Base-by-base conservation (phyloP, 768 basidiomycete genomes). In the Filobasidium wieringae region DNA sequence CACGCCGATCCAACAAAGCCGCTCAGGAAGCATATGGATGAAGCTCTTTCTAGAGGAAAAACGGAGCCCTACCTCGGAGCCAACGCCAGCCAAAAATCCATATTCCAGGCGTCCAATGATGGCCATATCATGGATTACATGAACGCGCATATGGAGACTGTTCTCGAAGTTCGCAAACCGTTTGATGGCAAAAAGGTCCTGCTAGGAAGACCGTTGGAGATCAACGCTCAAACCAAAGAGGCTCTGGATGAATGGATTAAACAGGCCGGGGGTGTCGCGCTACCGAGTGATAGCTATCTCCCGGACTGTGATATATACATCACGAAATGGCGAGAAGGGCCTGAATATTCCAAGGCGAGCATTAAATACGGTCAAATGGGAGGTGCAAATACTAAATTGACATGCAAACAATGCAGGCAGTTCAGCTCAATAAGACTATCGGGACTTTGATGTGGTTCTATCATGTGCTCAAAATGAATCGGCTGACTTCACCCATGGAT, bases 371-470 rank as follows among this genome's bases (percentile, higher is more conserved):
- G 15, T 58, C 11, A 19, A 4, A 22, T 24, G 8, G 5, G 33
- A 15, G 17, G 22, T 27, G 6, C 15, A 1, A 9, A 19, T 8
- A 14, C 30, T 39, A 29, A 31, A 33, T 30, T 57, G 40, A 49
- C 59, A 29, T 32, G 19, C 54, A 34, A 26, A 33, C 14, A 15
- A 12, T n/a, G 3, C 67, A 90, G 85, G 87, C 88, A 15, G 78
- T 81, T 22, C 76, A 77, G 27, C 63, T 64, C 4, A 66, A 72
- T 15, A 83, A 84, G 69, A 80, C 80, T 4, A 81, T 96, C 19
- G 91, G 85, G 0, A 88, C 84, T 0, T 77, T 92, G 2, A 77
- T 81, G 0, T 95, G 90, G 91, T 66, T 93, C 12, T 87, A 88
- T 70, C 82, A 85, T 67, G 84, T 87, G 6, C 80, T 87, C 59